phyloP scores from a whole-genome alignment of 768 basidiomycete genomes.

The Leccinum sublutescens region DNA sequence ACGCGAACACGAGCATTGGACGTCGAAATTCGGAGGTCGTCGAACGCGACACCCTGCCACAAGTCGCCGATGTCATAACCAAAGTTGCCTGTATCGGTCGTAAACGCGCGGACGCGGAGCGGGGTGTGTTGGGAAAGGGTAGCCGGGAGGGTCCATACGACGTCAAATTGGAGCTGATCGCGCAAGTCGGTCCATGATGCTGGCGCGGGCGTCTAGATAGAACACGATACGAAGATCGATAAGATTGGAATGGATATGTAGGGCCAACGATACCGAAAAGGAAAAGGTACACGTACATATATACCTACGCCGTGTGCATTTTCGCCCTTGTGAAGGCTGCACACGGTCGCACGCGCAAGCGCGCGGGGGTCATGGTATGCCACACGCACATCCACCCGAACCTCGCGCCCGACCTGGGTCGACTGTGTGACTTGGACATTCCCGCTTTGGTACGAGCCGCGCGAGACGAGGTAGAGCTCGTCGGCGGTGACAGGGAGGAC shows the following conservation, averaged over 20 bases:
- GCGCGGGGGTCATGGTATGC: slow-evolving; percentile 25
- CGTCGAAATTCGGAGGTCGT: slow-evolving; percentile 19
- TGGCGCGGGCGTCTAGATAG: slow-evolving; percentile 16
- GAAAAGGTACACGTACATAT: slow-evolving; percentile 27
- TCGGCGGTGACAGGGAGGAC: slow-evolving; percentile 31
- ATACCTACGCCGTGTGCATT: slow-evolving; percentile 37
- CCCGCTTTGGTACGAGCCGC: slow-evolving; percentile 30
- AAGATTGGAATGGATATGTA: background rate
- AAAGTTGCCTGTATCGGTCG: slow-evolving; percentile 31
- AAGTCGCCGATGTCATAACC: slow-evolving; percentile 29
- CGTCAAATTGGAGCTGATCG: slow-evolving; percentile 27
- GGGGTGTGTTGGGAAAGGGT: slow-evolving; percentile 5
- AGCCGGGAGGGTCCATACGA: slow-evolving; percentile 32
- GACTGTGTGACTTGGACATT: slow-evolving; percentile 18
- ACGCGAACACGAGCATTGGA: slow-evolving; percentile 28
- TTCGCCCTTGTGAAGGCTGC: slow-evolving; percentile 27
- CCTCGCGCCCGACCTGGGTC: background rate
- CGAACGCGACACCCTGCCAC: slow-evolving; percentile 28
- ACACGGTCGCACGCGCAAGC: slow-evolving; percentile 32
- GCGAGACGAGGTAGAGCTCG: slow-evolving; percentile 34
- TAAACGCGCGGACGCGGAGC: slow-evolving; percentile 28
- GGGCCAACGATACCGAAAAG: background rate
- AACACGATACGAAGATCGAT: background rate
- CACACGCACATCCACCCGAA: slow-evolving; percentile 31
- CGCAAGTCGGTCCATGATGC: background rate